These are phyloP conservation scores for Saccharum hybrid DNA, from an alignment of 202 grass and related monocot genomes.

Conservation along the genomic window DNA sequence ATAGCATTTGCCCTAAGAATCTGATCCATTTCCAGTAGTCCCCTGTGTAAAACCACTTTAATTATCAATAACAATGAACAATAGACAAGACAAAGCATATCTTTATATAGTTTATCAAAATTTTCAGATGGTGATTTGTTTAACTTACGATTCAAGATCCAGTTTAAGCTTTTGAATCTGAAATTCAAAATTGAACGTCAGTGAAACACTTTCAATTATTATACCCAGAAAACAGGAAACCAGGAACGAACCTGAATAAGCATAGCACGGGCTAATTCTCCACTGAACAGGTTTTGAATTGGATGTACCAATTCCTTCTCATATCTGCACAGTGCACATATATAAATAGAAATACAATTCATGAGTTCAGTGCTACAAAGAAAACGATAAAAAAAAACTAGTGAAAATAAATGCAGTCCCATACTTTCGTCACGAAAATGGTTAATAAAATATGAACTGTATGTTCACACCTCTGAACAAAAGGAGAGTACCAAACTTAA, in stretches of 20 bases:
- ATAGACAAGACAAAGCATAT: conserved; percentile 12
- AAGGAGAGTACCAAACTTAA: conserved; percentile 31
- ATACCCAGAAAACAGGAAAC: conserved; percentile 8
- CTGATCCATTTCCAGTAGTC: conserved; percentile 95
- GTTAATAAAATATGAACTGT: conserved; percentile 32
- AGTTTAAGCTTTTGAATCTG: conserved; percentile 98
- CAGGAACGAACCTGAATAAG: conserved; percentile 90
- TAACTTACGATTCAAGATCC: conserved; percentile 93
- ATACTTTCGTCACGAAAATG: conserved; percentile 25
- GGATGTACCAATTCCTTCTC: conserved; percentile 87
- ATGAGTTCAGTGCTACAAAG: conserved; percentile 35
- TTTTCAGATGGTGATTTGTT: neutral
- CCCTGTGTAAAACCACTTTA: conserved; percentile 56
- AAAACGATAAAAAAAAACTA: conserved; percentile 18
- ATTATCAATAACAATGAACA: conserved; percentile 23
- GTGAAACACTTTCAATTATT: conserved; percentile 35
- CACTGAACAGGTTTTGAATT: conserved; percentile 69
- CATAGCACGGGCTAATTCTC: conserved; percentile 89
- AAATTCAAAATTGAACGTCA: conserved; percentile 54
- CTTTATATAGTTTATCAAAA: conserved; percentile 36
- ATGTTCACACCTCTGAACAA: conserved; percentile 25
- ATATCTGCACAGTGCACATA: conserved; percentile 64
- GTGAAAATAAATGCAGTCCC: neutral
- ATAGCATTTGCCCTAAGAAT: conserved; percentile 97
- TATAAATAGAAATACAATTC: conserved; percentile 16